Base-by-base conservation (phyloP, 495 filamentous ascomycete genomes). In the Xeromyces bisporus region DNA sequence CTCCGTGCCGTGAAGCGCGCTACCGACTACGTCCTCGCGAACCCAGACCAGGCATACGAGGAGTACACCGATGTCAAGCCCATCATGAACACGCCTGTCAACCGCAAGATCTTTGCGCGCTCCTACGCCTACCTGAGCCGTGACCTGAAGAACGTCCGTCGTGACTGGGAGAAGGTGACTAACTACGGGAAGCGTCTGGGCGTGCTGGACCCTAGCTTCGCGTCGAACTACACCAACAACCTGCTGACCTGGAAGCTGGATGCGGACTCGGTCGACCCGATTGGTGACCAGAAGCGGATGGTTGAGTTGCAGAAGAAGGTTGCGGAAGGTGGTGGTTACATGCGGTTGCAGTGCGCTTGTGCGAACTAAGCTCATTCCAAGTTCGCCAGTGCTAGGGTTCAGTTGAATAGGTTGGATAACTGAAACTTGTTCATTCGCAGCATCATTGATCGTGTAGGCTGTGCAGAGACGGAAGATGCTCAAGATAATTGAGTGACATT, bases 31-130 rank as follows among this genome's bases (percentile, higher is more conserved):
- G 71, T 82, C 30, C 57, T 80, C 23, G 60, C 66, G 3, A 47
- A 69, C 31, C 73, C 73, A 0, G 55, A 55, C 10, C 41, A 53
- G 32, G 70, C 73, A 1, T 75, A 67, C 50, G 63, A 64, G 28
- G 68, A 73, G 36, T 78, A 77, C 51, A 51, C 74, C 40, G 72
- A 76, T 40, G 54, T 75, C 42, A 80, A 77, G 55, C 72, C 74
- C 10, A 56, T 66, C 40, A 77, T 80, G 71, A 71, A 56, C 15
- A 68, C 67, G 4, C 37, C 58, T 10, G 66, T 77, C 32, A 76
- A 78, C 52, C 60, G 66, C 31, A 75, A 78, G 69, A 80, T 78
- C 59, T 77, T 72, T 38, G 72, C 77, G 59, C 67, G 74, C 34
- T 75, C 67, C 13, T 78, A 64, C 46, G 75, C 72, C 5, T 78